A percentile compares a stretch with the other conserved stretches of the same genome.
Conservation (phyloP, 768 basidiomycete genomes). For the Podaxis pistillaris region DNA sequence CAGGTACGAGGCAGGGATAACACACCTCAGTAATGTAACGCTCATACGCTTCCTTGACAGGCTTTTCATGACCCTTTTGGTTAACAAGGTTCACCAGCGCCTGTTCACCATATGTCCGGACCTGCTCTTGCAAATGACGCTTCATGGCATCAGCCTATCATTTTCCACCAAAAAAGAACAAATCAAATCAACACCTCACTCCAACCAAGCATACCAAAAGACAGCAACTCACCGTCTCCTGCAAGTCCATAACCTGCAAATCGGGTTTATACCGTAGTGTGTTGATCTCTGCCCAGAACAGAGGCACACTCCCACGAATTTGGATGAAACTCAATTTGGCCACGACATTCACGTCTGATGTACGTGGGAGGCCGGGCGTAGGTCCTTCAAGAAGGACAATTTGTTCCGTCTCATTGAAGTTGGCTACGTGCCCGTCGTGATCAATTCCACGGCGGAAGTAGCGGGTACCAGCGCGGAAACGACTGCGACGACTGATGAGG, state of each 20-base stretch:
- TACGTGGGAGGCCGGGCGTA: constrained; percentile 15
- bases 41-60: constrained; percentile 95
- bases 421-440: constrained; percentile 84
- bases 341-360: constrained; percentile 2
- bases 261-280: constrained; percentile 96
- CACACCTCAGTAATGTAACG: constrained; percentile 63
- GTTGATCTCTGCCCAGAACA: constrained; percentile 97
- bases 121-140: constrained; percentile 72
- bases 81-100: constrained; percentile 90
- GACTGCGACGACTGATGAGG: constrained; percentile 91
- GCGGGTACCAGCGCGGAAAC: constrained; percentile 93
- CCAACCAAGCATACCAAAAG: not conserved
- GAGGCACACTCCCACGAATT: constrained; percentile 88
- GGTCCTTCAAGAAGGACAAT: constrained; percentile 74
- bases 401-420: constrained; percentile 99
- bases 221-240: constrained; percentile 65
- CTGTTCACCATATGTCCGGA: constrained; percentile 73
- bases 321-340: constrained; percentile 86
- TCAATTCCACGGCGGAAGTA: constrained; percentile 97
- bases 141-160: constrained; percentile 66
- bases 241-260: constrained; percentile 91
- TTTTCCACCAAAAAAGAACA: not conserved
- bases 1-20: not conserved
- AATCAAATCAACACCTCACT: not conserved
- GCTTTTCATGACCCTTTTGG: constrained; percentile 88